These are phyloP conservation scores for Apiospora malaysiana DNA, from an alignment of 2,329 filamentous ascomycete species.

Conservation along the genomic window DNA sequence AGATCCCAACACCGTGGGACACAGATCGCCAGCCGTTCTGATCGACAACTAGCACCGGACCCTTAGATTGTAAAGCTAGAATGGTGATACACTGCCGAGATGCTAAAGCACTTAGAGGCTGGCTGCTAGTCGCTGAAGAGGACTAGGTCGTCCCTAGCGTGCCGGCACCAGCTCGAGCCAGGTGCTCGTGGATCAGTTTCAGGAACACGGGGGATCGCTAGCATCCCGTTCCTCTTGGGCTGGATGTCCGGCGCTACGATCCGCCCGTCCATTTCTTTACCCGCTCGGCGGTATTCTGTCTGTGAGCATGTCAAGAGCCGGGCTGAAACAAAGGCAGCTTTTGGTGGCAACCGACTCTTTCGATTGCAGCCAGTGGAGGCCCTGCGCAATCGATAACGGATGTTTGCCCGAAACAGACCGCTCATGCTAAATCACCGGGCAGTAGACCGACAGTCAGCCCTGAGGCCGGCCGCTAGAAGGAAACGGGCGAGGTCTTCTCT, in stretches of 20 bases:
- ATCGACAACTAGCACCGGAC: background rate
- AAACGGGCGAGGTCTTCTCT: background rate
- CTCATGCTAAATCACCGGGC: no score
- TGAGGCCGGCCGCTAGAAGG: background rate
- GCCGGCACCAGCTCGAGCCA: conserved; percentile 1
- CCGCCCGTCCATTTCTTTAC: no score
- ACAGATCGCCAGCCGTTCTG: background rate
- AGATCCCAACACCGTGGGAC: background rate
- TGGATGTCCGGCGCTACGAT: background rate
- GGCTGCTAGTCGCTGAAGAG: background rate
- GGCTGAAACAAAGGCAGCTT: no score
- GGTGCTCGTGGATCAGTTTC: background rate
- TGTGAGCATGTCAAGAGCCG: no score
- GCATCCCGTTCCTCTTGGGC: background rate
- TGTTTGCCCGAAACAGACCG: no score
- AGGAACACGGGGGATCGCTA: background rate
- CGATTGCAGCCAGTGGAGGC: no score
- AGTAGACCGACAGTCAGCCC: background rate
- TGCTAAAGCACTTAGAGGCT: background rate
- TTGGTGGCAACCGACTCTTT: no score
- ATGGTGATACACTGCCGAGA: background rate
- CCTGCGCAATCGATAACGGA: no score
- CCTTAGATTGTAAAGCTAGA: background rate
- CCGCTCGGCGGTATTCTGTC: background rate
- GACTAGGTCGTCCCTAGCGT: background rate